phyloP scores from a whole-genome alignment of 192 early-diverging fungal genomes.

The Borealophlyctis nickersoniae region DNA sequence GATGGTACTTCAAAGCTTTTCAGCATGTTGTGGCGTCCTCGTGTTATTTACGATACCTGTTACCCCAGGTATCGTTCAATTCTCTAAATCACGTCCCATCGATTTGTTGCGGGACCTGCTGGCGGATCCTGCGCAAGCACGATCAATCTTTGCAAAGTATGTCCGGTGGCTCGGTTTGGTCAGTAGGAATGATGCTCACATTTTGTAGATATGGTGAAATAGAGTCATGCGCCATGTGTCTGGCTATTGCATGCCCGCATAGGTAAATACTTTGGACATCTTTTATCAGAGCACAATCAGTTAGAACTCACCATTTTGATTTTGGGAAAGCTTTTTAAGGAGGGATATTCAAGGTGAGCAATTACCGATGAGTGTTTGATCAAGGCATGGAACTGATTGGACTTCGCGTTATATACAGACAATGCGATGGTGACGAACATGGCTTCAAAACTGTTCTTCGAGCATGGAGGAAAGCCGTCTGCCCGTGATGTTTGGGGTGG shows the following conservation, averaged over 20 bases:
- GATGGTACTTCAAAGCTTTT: too few species aligned
- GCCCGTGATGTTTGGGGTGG: neutral
- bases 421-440: conserved; percentile 9
- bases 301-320: neutral
- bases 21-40: too few species aligned
- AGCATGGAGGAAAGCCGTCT: conserved; percentile 43
- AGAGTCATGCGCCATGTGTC: conserved; percentile 84
- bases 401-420: neutral
- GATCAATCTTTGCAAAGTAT: too few species aligned
- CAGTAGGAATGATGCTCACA: conserved; percentile 36
- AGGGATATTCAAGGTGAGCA: neutral
- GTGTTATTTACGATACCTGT: conserved; percentile 7
- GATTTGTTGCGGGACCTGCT: conserved; percentile 69
- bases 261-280: neutral
- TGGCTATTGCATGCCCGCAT: conserved; percentile 64
- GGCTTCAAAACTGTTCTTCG: conserved; percentile 34
- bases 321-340: neutral
- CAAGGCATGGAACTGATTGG: too few species aligned
- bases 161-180: conserved; percentile 1
- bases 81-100: conserved; percentile 73
- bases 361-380: conserved; percentile 2
- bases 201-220: conserved; percentile 55
- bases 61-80: conserved; percentile 13
- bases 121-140: conserved; percentile 21
- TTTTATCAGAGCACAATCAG: neutral